phyloP scores from a whole-genome alignment of 345 rosid species.

The Bruguiera sexangula region DNA sequence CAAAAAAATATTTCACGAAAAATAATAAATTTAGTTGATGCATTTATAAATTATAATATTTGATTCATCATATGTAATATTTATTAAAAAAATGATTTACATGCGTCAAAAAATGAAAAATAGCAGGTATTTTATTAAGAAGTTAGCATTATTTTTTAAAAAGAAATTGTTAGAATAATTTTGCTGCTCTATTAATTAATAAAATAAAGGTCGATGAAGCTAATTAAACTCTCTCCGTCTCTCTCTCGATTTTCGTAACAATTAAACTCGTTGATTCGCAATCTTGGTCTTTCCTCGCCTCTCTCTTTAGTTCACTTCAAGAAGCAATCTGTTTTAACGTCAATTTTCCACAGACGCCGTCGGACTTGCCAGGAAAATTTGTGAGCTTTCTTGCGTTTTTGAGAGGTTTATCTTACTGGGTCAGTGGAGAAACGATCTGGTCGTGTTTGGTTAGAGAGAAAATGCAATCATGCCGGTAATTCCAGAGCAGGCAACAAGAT shows the following conservation, averaged over 20 bases:
- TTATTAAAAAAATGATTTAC: too few relatives aligned
- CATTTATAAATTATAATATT: too few relatives aligned
- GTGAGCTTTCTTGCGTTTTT: constrained; percentile 19
- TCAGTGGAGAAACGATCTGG: constrained; percentile 20
- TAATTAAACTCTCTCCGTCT: too few relatives aligned
- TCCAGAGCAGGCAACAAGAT: constrained; percentile 25
- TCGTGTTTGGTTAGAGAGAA: constrained; percentile 48
- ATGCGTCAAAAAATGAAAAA: too few relatives aligned
- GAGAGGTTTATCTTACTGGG: constrained; percentile 22
- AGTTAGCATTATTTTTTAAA: too few relatives aligned
- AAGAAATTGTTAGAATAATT: too few relatives aligned
- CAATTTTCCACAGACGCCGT: neutral
- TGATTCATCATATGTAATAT: too few relatives aligned
- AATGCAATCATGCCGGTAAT: constrained; percentile 57
- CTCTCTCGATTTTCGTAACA: neutral
- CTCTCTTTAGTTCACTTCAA: constrained; percentile 10
- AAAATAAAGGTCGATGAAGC: too few relatives aligned
- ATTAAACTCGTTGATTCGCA: constrained; percentile 10
- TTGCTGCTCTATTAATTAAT: too few relatives aligned
- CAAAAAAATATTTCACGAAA: too few relatives aligned
- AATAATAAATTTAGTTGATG: too few relatives aligned
- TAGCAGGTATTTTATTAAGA: too few relatives aligned
- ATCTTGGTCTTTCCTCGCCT: constrained; percentile 29
- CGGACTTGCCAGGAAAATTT: neutral
- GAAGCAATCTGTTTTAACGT: neutral